These are phyloP conservation scores for Peniophora sp. DNA, from an alignment of 1,284 basidiomycete genomes.

Conservation along the genomic window DNA sequence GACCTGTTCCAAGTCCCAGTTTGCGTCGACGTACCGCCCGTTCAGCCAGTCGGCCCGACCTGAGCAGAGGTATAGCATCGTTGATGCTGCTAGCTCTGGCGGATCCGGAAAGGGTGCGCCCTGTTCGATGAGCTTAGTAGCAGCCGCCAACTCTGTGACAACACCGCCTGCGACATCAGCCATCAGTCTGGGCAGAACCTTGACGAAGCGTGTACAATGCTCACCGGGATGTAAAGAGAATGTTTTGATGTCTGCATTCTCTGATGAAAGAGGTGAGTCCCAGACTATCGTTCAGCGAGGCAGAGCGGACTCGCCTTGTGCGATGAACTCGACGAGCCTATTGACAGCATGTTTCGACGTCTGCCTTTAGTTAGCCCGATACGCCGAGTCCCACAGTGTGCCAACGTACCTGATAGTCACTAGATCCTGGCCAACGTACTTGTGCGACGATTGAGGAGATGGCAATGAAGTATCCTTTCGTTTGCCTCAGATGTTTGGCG, in stretches of 20 bases:
- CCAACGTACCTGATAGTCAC: neutral
- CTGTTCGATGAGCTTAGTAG: neutral
- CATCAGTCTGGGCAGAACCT: no score
- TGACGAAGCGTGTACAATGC: no score
- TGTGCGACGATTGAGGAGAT: neutral
- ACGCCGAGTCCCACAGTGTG: neutral
- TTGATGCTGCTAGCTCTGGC: neutral
- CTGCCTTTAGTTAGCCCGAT: neutral
- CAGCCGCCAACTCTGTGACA: neutral
- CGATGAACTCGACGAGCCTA: slow-evolving; percentile 1
- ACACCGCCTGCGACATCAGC: no score
- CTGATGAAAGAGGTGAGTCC: neutral
- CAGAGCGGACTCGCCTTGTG: neutral
- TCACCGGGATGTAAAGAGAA: neutral
- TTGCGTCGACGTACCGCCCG: neutral
- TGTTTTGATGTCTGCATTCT: neutral
- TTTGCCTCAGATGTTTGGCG: neutral
- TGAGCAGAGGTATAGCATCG: neutral
- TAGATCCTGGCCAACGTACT: neutral
- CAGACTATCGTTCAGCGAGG: neutral
- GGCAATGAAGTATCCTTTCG: neutral
- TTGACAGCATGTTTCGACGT: neutral
- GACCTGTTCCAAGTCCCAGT: neutral
- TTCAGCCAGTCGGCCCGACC: neutral
- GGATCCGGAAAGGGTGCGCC: neutral